Evolutionary conservation across 768 basidiomycete genomes (phyloP).

Genomic region (Leucocoprinus sp.): DNA sequence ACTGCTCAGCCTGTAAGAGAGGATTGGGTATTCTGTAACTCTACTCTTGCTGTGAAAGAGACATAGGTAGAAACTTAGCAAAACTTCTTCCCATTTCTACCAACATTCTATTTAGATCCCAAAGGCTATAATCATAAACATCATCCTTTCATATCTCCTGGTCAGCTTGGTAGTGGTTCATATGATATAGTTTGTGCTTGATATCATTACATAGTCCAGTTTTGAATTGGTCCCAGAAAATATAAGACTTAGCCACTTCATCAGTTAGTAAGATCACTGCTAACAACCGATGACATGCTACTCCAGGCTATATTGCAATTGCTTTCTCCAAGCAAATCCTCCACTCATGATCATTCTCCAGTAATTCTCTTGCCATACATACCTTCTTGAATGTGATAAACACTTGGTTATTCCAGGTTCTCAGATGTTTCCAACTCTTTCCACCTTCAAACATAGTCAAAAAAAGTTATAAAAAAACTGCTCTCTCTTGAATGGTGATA

Average conservation of each 20-base stretch:
- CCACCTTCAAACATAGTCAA: no score
- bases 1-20: constrained; percentile 27
- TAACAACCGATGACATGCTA: constrained; percentile 28
- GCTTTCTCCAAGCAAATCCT: constrained; percentile 31
- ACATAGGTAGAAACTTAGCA: constrained; percentile 25
- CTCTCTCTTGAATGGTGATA: no score
- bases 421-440: no score
- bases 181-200: constrained; percentile 4
- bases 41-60: constrained; percentile 21
- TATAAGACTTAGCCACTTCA: constrained; percentile 20
- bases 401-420: no score
- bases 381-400: constrained; percentile 35
- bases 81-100: constrained; percentile 17
- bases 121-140: constrained; percentile 34
- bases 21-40: constrained; percentile 14
- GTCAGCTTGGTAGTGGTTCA: not conserved
- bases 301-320: constrained; percentile 27
- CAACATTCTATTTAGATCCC: constrained; percentile 20
- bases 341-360: constrained; percentile 45
- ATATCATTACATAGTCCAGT: constrained; percentile 35
- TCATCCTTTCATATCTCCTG: constrained; percentile 13
- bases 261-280: constrained; percentile 26
- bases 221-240: constrained; percentile 30
- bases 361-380: constrained; percentile 32
- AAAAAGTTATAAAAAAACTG: no score